Evolutionary conservation across 768 basidiomycete genomes (phyloP).

Genomic region (Asterophora lycoperdoides): DNA sequence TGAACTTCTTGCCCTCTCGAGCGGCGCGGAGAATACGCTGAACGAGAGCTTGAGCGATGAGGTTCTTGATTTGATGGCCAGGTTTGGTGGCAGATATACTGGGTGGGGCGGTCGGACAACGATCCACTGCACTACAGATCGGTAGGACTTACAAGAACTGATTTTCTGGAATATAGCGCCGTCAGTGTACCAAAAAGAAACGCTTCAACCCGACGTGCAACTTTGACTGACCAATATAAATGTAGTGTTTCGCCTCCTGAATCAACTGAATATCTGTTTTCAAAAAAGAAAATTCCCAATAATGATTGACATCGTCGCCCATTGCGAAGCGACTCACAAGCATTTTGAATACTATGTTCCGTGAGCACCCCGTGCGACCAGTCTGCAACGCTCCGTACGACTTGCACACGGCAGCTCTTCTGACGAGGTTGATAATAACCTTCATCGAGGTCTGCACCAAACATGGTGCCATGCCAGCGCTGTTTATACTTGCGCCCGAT

Average conservation of each 20-base stretch:
- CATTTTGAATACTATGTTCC: slow-evolving; percentile 91
- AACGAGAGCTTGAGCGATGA: slow-evolving; percentile 78
- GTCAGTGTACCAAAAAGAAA: slow-evolving; percentile 11
- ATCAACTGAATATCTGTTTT: slow-evolving; percentile 79
- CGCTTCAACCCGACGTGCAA: slow-evolving; percentile 12
- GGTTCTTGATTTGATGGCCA: slow-evolving; percentile 71
- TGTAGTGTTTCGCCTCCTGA: slow-evolving; percentile 77
- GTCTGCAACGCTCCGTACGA: slow-evolving; percentile 80
- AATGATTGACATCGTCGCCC: no score
- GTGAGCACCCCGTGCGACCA: slow-evolving; percentile 93
- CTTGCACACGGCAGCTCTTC: slow-evolving; percentile 70
- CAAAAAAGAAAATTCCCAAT: no score
- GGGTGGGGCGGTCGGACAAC: slow-evolving; percentile 4
- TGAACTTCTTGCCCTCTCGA: slow-evolving; percentile 65
- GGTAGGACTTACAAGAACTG: slow-evolving; percentile 73
- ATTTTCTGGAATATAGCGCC: slow-evolving; percentile 44
- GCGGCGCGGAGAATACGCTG: slow-evolving; percentile 86
- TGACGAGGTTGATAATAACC: slow-evolving; percentile 36
- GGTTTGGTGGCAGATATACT: slow-evolving; percentile 74
- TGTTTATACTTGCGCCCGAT: slow-evolving; percentile 60
- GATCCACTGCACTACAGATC: not conserved
- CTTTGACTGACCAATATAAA: slow-evolving; percentile 75
- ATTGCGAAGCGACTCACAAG: slow-evolving; percentile 52
- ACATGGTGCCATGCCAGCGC: slow-evolving; percentile 50
- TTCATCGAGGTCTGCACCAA: slow-evolving; percentile 33